A percentile compares a stretch with the other conserved stretches of the same genome.
Conservation (phyloP, 148 eudicot genomes). For the Vaccinium vitisidaea region DNA sequence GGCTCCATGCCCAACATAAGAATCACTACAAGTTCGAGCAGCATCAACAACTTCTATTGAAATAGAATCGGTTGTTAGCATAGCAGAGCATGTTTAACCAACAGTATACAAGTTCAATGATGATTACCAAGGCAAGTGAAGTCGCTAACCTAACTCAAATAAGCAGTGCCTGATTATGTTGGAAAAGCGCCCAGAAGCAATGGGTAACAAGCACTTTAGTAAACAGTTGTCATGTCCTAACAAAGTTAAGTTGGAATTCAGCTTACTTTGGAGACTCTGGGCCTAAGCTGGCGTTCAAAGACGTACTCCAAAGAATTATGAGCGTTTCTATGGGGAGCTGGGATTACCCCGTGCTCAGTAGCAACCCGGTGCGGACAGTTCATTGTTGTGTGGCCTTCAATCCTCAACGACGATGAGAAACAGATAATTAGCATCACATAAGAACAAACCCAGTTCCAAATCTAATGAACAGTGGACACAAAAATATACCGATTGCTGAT, state of each 20-base stretch:
- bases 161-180: background rate
- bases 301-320: conserved; percentile 63
- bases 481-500: background rate
- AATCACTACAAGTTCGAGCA: background rate
- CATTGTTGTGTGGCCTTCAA: conserved; percentile 92
- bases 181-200: background rate
- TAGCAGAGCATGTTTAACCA: background rate
- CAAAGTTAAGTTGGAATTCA: background rate
- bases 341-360: conserved; percentile 74
- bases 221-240: background rate
- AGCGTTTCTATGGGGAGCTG: conserved; percentile 59
- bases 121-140: background rate
- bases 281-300: conserved; percentile 75
- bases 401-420: conserved; percentile 12
- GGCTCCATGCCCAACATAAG: background rate
- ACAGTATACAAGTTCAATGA: background rate
- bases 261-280: conserved; percentile 64
- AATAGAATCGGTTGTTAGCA: background rate
- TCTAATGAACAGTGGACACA: background rate
- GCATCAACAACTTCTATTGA: background rate
- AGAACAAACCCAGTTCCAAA: background rate
- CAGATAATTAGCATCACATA: background rate
- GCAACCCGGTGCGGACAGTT: conserved; percentile 89
- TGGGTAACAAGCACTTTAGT: background rate
- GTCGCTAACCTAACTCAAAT: background rate